Evolutionary conservation across 495 filamentous ascomycete genomes (phyloP).

Genomic region (Annulohypoxylon moriforme): DNA sequence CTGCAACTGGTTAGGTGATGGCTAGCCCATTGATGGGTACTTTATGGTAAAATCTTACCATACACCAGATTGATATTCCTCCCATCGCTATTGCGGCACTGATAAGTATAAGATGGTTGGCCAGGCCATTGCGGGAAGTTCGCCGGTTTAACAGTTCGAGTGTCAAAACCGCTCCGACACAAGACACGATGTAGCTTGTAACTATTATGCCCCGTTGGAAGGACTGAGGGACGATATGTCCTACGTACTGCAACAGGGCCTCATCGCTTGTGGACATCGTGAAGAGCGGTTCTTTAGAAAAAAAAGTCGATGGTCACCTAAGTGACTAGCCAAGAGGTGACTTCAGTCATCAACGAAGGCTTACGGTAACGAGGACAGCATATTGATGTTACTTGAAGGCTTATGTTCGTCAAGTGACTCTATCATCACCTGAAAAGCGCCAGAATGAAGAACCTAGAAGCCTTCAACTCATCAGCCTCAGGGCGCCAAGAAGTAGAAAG

Average conservation of each 20-base stretch:
- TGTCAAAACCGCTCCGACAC: constrained; percentile 79
- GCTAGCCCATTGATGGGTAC: neutral
- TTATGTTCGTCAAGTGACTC: neutral
- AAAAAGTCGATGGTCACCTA: constrained; percentile 8
- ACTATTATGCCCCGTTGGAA: constrained; percentile 74
- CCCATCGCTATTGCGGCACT: constrained; percentile 82
- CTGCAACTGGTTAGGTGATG: constrained; percentile 41
- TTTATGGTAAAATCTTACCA: constrained; percentile 50
- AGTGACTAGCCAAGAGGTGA: constrained; percentile 17
- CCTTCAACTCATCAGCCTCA: neutral
- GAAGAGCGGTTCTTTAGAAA: constrained; percentile 1
- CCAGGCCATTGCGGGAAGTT: constrained; percentile 71
- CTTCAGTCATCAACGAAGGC: constrained; percentile 13
- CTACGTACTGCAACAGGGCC: constrained; percentile 43
- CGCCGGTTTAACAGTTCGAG: constrained; percentile 84
- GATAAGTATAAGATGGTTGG: constrained; percentile 79
- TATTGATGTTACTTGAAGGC: neutral
- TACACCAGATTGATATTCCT: constrained; percentile 77
- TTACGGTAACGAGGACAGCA: neutral
- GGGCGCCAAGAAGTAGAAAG: neutral
- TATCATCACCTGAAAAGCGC: neutral
- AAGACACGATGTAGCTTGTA: constrained; percentile 81
- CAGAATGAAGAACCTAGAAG: neutral
- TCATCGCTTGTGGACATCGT: constrained; percentile 38
- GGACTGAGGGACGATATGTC: constrained; percentile 60